These are phyloP conservation scores for Cenchrus americanus DNA, from an alignment of 176 grass and related monocot genomes.

Conservation along the genomic window DNA sequence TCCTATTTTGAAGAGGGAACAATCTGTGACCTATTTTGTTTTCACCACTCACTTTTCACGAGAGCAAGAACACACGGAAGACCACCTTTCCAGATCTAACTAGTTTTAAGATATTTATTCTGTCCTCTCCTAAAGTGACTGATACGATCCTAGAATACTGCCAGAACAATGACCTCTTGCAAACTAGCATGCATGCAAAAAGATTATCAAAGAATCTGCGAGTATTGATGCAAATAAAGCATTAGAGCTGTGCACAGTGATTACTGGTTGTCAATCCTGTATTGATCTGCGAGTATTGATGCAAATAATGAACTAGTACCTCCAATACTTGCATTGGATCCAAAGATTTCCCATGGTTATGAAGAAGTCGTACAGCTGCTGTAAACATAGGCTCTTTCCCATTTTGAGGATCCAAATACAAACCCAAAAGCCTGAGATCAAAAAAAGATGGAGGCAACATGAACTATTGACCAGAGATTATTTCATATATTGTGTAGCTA, in stretches of 20 bases:
- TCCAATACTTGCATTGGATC: conserved; percentile 96
- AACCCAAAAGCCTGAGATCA: conserved; percentile 72
- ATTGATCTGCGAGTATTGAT: neutral
- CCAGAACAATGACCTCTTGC: neutral
- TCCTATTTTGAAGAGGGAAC: neutral
- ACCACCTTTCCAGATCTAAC: neutral
- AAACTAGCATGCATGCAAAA: conserved; percentile 15
- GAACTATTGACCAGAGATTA: conserved; percentile 29
- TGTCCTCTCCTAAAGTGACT: neutral
- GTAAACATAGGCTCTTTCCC: conserved; percentile 96
- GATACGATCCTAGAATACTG: neutral
- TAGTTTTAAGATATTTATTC: neutral
- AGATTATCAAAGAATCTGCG: conserved; percentile 6
- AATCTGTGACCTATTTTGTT: neutral
- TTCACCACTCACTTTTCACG: neutral
- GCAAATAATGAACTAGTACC: conserved; percentile 58
- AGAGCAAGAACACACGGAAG: neutral
- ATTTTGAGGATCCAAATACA: conserved; percentile 98
- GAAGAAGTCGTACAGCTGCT: conserved; percentile 90
- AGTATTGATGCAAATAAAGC: conserved; percentile 33
- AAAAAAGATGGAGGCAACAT: conserved; percentile 33
- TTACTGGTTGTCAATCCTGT: no score
- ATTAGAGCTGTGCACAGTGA: no score
- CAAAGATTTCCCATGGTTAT: conserved; percentile 95
- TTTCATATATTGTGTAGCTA: neutral